Conservation (phyloP, 106 monocot species). For the Platanthera zijinensis region DNA sequence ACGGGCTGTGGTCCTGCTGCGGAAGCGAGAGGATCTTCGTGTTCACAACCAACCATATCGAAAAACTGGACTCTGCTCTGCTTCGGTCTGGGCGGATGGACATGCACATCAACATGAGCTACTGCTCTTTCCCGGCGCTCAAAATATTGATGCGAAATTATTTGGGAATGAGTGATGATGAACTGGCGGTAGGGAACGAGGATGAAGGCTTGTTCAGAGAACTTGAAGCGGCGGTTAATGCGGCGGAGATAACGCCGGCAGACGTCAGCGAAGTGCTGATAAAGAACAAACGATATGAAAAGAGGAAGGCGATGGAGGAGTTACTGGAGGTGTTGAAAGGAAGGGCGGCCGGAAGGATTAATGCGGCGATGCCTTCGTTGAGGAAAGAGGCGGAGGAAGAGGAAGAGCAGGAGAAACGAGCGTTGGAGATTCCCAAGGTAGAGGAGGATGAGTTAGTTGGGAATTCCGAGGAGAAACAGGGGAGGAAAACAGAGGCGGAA, state of each 20-base stretch:
- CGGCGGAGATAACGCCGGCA: constrained; percentile 72
- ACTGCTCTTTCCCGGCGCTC: constrained; percentile 58
- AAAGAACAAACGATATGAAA: constrained; percentile 45
- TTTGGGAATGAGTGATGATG: constrained; percentile 30
- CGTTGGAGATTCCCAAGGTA: constrained; percentile 56
- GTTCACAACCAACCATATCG: constrained; percentile 76
- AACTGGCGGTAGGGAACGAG: neutral
- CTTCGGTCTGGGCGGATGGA: constrained; percentile 80
- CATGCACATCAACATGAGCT: constrained; percentile 77
- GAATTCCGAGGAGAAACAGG: constrained; percentile 3
- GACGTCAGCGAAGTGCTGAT: constrained; percentile 83
- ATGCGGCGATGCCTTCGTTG: neutral
- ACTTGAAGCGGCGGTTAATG: constrained; percentile 35
- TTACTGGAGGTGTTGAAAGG: constrained; percentile 31
- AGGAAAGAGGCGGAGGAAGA: constrained; percentile 27
- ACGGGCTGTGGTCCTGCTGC: constrained; percentile 86
- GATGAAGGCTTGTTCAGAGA: constrained; percentile 20
- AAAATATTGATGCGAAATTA: constrained; percentile 69
- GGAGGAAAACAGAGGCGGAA: constrained; percentile 4
- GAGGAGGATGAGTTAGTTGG: constrained; percentile 6
- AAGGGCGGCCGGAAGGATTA: constrained; percentile 11
- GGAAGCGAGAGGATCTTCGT: constrained; percentile 77
- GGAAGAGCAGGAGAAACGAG: constrained; percentile 70
- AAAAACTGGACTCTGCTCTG: constrained; percentile 65
- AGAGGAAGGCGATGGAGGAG: constrained; percentile 31